Percentiles rank a stretch among this genome's conserved stretches.
These are phyloP conservation scores for Tetracladium maxilliforme DNA, from an alignment of 2,329 filamentous ascomycete genomes.

Conservation along the genomic window DNA sequence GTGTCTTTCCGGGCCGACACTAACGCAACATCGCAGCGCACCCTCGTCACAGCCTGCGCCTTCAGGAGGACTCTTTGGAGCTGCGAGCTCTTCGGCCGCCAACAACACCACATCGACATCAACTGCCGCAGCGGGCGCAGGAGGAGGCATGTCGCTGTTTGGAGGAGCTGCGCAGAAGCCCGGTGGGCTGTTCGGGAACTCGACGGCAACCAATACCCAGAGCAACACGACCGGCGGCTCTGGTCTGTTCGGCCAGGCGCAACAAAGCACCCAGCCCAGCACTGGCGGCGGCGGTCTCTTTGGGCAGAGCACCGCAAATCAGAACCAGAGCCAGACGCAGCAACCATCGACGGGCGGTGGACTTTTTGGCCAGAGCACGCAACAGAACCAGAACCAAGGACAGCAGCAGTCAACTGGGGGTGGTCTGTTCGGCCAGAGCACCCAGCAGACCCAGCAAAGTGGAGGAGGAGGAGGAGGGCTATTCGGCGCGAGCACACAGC, in stretches of 20 bases:
- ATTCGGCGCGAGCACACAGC: no score
- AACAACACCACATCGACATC: slow-evolving; percentile 7
- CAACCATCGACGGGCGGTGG: slow-evolving; percentile 11
- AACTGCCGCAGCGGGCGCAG: no score
- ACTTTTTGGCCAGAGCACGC: slow-evolving; percentile 15
- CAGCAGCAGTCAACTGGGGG: no score
- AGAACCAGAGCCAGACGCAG: slow-evolving; percentile 5
- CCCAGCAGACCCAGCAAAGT: no score
- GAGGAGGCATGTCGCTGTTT: slow-evolving; percentile 7
- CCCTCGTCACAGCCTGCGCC: slow-evolving; percentile 2
- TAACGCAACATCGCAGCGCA: neutral
- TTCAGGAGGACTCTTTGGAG: slow-evolving; percentile 20
- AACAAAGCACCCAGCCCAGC: neutral
- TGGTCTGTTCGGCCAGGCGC: neutral
- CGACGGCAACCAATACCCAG: slow-evolving; percentile 5
- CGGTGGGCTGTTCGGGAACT: slow-evolving; percentile 16
- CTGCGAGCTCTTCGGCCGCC: slow-evolving; percentile 6
- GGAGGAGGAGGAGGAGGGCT: no score
- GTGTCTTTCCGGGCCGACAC: neutral
- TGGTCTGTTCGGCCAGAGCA: no score
- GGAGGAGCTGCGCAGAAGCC: slow-evolving; percentile 10
- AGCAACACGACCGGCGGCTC: neutral
- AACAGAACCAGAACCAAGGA: no score
- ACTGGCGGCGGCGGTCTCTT: neutral
- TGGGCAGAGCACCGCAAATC: slow-evolving; percentile 11